Evolutionary conservation across 1,139 yeast species (phyloP), one percentile per base, ranked within the genome.

Genomic region (Candida labiduridarum): DNA sequence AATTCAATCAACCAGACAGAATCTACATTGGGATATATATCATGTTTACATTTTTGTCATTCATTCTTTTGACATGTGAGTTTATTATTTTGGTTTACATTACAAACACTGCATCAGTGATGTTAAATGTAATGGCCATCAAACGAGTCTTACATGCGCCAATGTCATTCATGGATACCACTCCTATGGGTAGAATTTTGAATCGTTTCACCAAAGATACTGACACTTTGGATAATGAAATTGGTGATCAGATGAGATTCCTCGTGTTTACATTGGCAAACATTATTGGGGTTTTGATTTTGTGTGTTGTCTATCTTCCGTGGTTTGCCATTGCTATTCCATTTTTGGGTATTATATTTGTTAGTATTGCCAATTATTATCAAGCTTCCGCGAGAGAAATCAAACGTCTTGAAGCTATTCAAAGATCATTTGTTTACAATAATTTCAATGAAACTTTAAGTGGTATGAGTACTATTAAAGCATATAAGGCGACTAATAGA

Each of bases 161-260:
- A 47, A 81, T 82, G 85, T 61, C 78, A 36, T 83, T 76, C 59
- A 75, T 83, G 74, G 88, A 83, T 63, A 72, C 80, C 10, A 82
- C 86, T 0, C 87, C 87, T n/a, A 69, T 82, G 69, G 88, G 87
- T 19, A 71, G 86, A 64, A 78, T 83, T 31, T 64, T 82, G 60
- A 82, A 82, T 61, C 71, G 87, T 59, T 82, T 82, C 56, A 86
- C 96, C 1, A 89, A 88, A 61, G 97, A 90, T 66, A 87, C 95
- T 0, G 96, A 90, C 63, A 85, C 85, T 34, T 72, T 90, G 60
- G 97, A 90, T 66, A 87, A 87, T 62, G 91, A 86, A 63, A 71
- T 85, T 54, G 82, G 87, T 45, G 88, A 84, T 56, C 85, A 82
- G 62, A 59, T 82, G 48, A 76, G 89, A 61, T 63, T 82, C 47